These are phyloP conservation scores for Globisporangium middletonii DNA, from an alignment of 352 stramenopile species.

Conservation along the genomic window DNA sequence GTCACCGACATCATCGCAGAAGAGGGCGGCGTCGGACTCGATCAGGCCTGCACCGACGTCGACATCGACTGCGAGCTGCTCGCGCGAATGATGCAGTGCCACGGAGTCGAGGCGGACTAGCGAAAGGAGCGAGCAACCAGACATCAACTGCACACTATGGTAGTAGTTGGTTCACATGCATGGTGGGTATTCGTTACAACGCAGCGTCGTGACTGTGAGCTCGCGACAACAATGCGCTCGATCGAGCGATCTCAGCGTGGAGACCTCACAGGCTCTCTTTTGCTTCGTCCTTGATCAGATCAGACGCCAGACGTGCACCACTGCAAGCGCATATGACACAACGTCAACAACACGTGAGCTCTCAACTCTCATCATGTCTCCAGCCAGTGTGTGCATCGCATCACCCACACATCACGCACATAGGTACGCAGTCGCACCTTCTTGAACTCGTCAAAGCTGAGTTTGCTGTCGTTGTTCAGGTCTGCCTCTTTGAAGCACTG, in stretches of 20 bases:
- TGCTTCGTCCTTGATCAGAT: neutral
- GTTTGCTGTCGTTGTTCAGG: constrained; percentile 76
- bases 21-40: constrained; percentile 13
- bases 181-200: constrained; percentile 16
- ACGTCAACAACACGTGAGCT: neutral
- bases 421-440: constrained; percentile 38
- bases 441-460: constrained; percentile 89
- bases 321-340: constrained; percentile 2
- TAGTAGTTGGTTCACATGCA: neutral
- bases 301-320: constrained; percentile 18
- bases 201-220: neutral
- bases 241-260: constrained; percentile 3
- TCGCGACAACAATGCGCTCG: neutral
- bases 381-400: neutral
- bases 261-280: neutral
- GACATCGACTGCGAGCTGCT: constrained; percentile 10
- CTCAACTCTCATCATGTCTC: neutral
- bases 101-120: constrained; percentile 6
- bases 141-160: neutral
- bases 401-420: constrained; percentile 2
- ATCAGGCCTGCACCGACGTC: constrained; percentile 5
- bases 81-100: constrained; percentile 6
- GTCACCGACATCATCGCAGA: constrained; percentile 17
- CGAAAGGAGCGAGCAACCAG: neutral
- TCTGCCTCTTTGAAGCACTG: constrained; percentile 86